Conservation (phyloP, 163 green algal species). For the Coccomyxa subellipsoidea region DNA sequence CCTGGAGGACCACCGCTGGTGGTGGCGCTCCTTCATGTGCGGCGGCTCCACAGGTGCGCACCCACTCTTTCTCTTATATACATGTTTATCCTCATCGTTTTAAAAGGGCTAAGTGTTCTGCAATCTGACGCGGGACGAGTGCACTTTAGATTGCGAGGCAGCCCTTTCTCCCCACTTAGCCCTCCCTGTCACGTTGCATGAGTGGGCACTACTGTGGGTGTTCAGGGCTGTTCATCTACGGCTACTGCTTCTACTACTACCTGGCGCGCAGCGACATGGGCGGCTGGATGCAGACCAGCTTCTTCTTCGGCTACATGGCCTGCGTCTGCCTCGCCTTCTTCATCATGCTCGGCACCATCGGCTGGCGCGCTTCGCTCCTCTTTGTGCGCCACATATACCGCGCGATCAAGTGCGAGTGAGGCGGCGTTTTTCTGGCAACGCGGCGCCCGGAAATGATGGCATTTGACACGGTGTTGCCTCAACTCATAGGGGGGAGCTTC, state of each 20-base stretch:
- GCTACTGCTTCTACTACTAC: constrained; percentile 99
- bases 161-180: too few species aligned
- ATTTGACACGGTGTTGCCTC: constrained; percentile 28
- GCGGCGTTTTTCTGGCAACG: too few species aligned
- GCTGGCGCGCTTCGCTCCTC: constrained; percentile 76
- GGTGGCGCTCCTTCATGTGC: constrained; percentile 94
- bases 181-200: too few species aligned
- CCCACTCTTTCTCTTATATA: neutral
- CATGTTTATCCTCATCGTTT: constrained; percentile 13
- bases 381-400: constrained; percentile 95
- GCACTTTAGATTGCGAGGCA: neutral
- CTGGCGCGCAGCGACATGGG: constrained; percentile 87
- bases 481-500: constrained; percentile 26
- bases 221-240: constrained; percentile 74
- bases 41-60: constrained; percentile 76
- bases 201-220: neutral
- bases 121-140: neutral
- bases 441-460: too few species aligned
- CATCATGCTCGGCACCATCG: constrained; percentile 91
- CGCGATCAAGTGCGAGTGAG: constrained; percentile 8
- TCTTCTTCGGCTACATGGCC: constrained; percentile 98
- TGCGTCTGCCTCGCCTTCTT: constrained; percentile 92
- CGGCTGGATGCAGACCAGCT: constrained; percentile 86
- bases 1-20: constrained; percentile 95
- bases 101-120: neutral